These are phyloP conservation scores for Erodium texanum DNA, from an alignment of 441 rosid species.

Conservation along the genomic window DNA sequence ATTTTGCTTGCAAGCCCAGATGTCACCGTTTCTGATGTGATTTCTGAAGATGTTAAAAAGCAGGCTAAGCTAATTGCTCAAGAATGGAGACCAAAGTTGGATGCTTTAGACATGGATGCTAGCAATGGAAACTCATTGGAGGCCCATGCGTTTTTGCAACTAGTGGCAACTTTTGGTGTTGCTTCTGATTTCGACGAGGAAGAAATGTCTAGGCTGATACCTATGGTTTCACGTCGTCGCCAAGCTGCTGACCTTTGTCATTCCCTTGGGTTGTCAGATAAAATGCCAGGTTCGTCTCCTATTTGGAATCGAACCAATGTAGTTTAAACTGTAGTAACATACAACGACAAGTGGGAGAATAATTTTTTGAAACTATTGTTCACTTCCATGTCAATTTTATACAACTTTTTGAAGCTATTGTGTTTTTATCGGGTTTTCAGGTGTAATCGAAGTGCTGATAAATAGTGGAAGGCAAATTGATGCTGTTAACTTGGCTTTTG, in stretches of 20 bases:
- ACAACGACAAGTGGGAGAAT: not conserved
- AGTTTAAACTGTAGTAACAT: not conserved
- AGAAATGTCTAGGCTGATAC: constrained; percentile 62
- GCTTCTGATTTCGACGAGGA: constrained; percentile 69
- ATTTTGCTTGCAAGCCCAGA: constrained; percentile 46
- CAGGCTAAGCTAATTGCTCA: constrained; percentile 69
- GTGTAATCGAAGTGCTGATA: constrained; percentile 67
- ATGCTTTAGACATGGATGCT: constrained; percentile 62
- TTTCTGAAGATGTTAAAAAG: constrained; percentile 52
- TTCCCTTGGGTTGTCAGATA: constrained; percentile 69
- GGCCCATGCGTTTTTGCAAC: constrained; percentile 97
- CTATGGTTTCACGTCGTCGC: constrained; percentile 96
- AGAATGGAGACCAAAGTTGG: constrained; percentile 84
- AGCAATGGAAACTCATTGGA: constrained; percentile 96
- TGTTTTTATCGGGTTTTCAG: constrained; percentile 29
- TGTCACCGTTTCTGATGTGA: constrained; percentile 40
- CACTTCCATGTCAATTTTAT: not conserved
- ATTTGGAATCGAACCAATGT: not conserved
- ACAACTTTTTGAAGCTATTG: too few species aligned
- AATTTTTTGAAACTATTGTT: not conserved
- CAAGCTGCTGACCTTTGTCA: constrained; percentile 95
- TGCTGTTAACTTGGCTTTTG: constrained; percentile 94
- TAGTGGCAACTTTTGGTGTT: constrained; percentile 74
- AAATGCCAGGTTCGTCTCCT: constrained; percentile 76
- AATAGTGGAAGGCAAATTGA: constrained; percentile 91